These are phyloP conservation scores for Corylus heterophylla DNA, from an alignment of 306 rosid genomes.

Conservation along the genomic window DNA sequence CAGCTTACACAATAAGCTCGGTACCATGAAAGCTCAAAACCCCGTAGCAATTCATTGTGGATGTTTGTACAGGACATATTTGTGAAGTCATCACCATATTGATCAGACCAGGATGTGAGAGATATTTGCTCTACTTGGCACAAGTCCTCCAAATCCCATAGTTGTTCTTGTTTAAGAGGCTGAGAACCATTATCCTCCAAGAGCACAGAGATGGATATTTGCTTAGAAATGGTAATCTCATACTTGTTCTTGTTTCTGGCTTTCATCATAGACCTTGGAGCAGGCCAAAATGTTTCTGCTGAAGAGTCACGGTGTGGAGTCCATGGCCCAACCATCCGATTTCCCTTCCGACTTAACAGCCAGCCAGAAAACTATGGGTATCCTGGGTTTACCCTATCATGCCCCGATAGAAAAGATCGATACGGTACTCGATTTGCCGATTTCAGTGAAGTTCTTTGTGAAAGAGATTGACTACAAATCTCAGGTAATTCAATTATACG, in stretches of 20 bases:
- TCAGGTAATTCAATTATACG: not conserved
- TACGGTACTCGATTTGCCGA: not conserved
- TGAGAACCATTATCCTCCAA: too few relatives aligned
- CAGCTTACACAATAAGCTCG: too few relatives aligned
- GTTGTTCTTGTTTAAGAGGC: too few relatives aligned
- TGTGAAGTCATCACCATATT: too few relatives aligned
- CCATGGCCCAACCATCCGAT: conserved; percentile 17
- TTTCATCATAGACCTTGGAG: conserved; percentile 1
- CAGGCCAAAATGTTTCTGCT: conserved; percentile 12
- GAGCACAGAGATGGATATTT: not conserved
- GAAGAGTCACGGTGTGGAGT: conserved; percentile 20
- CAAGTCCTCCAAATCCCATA: not conserved
- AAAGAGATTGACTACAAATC: not conserved
- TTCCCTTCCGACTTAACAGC: conserved; percentile 40
- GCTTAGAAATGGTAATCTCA: not conserved
- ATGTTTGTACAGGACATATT: too few relatives aligned
- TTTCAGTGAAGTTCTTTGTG: not conserved
- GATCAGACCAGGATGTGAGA: not conserved
- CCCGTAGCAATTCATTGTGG: too few relatives aligned
- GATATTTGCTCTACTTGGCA: not conserved
- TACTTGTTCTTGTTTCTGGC: conserved; percentile 4
- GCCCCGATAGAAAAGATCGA: not conserved
- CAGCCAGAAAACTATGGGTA: conserved; percentile 24
- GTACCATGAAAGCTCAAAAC: too few relatives aligned
- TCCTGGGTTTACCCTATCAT: conserved; percentile 1